These are phyloP conservation scores for Achaetomiella virescens DNA, from an alignment of 495 filamentous ascomycete species.

Conservation along the genomic window DNA sequence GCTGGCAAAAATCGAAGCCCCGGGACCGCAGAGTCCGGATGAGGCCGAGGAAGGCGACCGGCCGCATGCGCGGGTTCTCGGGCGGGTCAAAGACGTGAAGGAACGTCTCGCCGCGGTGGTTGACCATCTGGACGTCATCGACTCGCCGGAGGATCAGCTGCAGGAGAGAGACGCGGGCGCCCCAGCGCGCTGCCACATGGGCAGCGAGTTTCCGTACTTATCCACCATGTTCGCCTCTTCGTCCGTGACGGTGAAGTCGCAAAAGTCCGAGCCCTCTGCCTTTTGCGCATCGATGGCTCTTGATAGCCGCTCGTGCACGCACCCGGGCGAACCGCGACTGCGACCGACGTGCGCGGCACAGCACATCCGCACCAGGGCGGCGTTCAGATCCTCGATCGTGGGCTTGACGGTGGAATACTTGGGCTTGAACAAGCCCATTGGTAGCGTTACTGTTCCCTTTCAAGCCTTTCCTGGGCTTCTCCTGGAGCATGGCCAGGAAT, in stretches of 20 bases:
- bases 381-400: constrained; percentile 26
- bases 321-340: constrained; percentile 2
- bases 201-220: constrained; percentile 29
- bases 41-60: constrained; percentile 29
- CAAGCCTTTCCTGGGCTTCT: constrained; percentile 20
- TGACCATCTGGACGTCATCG: constrained; percentile 25
- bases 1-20: constrained; percentile 31
- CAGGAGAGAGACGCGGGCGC: constrained; percentile 27
- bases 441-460: constrained; percentile 6
- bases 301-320: constrained; percentile 28
- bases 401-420: constrained; percentile 21
- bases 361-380: constrained; percentile 26
- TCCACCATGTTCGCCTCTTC: constrained; percentile 28
- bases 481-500: constrained; percentile 25
- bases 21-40: constrained; percentile 24
- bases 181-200: constrained; percentile 30
- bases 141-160: constrained; percentile 27
- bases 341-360: constrained; percentile 17
- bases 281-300: constrained; percentile 26
- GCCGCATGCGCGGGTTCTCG: constrained; percentile 20
- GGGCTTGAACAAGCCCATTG: constrained; percentile 16
- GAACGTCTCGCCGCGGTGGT: constrained; percentile 31
- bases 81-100: constrained; percentile 30
- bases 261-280: constrained; percentile 20
- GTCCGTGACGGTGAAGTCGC: constrained; percentile 25